phyloP scores from a whole-genome alignment of 179 eudicot genomes.

The Silene noctiflora region DNA sequence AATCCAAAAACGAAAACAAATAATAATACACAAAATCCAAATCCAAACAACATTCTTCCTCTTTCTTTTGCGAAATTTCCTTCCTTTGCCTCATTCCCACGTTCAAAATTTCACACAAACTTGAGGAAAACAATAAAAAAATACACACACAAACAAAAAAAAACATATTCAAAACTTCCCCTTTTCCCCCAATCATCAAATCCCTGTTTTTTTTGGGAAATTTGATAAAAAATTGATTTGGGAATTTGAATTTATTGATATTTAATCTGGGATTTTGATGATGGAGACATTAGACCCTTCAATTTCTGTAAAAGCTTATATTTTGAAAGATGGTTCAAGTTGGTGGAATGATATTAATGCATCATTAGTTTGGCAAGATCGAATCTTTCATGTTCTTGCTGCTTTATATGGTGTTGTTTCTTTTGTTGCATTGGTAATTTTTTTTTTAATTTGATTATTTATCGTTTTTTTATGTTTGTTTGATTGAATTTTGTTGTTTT shows the following conservation, averaged over 20 bases:
- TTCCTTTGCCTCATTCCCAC: neutral
- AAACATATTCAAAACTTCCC: neutral
- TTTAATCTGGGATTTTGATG: constrained; percentile 20
- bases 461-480: neutral
- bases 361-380: constrained; percentile 82
- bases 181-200: neutral
- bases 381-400: constrained; percentile 70
- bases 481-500: neutral
- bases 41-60: constrained; percentile 20
- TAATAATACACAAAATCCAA: constrained; percentile 1
- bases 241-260: neutral
- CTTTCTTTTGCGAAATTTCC: constrained; percentile 23
- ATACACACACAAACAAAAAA: neutral
- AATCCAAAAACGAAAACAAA: neutral
- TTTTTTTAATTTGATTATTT: neutral
- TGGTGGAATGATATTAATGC: constrained; percentile 74
- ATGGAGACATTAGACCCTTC: constrained; percentile 43
- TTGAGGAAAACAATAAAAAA: no score
- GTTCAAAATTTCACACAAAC: neutral
- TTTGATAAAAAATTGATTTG: neutral
- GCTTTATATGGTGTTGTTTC: constrained; percentile 76
- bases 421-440: constrained; percentile 58
- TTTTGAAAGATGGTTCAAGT: constrained; percentile 44
- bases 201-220: neutral
- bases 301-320: constrained; percentile 40